These are phyloP conservation scores for Globisporangium parvum DNA, from an alignment of 352 stramenopile species.

Conservation along the genomic window DNA sequence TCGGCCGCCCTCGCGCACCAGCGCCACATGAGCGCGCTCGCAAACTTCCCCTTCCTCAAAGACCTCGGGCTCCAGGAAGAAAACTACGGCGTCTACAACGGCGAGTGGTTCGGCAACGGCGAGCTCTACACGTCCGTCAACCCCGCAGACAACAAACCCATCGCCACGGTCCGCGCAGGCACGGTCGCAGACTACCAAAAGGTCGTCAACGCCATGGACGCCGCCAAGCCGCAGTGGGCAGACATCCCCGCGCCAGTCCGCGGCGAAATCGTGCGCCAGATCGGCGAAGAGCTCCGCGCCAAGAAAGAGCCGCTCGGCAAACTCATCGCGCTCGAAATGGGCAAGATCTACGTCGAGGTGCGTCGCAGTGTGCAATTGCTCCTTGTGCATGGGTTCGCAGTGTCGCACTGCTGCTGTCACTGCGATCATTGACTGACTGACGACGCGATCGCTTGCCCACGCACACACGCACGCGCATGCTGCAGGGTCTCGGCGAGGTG, in stretches of 20 bases:
- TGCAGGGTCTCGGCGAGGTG: slow-evolving; percentile 86
- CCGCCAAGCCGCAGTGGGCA: slow-evolving; percentile 80
- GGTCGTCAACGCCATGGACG: slow-evolving; percentile 77
- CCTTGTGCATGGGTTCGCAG: too few relatives aligned
- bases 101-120: slow-evolving; percentile 83
- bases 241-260: slow-evolving; percentile 80
- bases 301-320: slow-evolving; percentile 89
- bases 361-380: not conserved
- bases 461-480: not conserved
- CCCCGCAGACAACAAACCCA: slow-evolving; percentile 75
- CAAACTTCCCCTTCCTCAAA: slow-evolving; percentile 69
- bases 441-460: not conserved
- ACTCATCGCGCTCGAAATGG: slow-evolving; percentile 91
- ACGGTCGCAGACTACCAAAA: slow-evolving; percentile 82
- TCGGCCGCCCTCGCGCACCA: not conserved
- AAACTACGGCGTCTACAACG: slow-evolving; percentile 83
- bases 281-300: slow-evolving; percentile 83
- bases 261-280: slow-evolving; percentile 91
- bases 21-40: slow-evolving; percentile 35
- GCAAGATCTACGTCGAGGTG: slow-evolving; percentile 90
- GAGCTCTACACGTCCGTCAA: slow-evolving; percentile 79
- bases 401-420: not conserved
- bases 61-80: slow-evolving; percentile 78
- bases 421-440: not conserved
- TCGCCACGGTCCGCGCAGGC: slow-evolving; percentile 78